Conservation (phyloP, 106 monocot genomes). For the Platanthera guangdongensis region DNA sequence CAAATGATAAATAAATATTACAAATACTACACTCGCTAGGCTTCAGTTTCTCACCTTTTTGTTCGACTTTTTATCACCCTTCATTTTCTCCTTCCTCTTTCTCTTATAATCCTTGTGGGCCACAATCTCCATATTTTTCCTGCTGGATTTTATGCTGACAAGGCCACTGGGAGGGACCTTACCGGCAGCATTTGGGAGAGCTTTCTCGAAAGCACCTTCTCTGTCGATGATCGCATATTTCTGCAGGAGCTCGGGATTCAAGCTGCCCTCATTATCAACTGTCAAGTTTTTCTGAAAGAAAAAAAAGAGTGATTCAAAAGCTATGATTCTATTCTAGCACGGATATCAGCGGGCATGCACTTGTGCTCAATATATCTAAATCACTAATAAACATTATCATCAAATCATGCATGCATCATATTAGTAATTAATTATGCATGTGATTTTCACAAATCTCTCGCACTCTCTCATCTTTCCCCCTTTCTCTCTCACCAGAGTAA, state of each 20-base stretch:
- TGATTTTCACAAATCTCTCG: too few species aligned
- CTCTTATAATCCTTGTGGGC: constrained; percentile 9
- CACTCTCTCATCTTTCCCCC: too few species aligned
- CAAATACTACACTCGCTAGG: background rate
- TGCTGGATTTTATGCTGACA: constrained; percentile 65
- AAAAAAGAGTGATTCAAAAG: background rate
- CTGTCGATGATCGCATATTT: constrained; percentile 50
- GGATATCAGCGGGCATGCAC: too few species aligned
- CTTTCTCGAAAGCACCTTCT: constrained; percentile 48
- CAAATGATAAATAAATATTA: background rate
- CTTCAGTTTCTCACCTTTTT: constrained; percentile 38
- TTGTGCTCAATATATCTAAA: too few species aligned
- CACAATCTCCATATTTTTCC: constrained; percentile 16
- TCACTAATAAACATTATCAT: too few species aligned
- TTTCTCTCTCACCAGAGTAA: too few species aligned
- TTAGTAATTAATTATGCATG: background rate
- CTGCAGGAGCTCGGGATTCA: constrained; percentile 40
- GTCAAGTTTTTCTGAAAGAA: constrained; percentile 51
- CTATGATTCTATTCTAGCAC: background rate
- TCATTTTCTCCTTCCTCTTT: constrained; percentile 28
- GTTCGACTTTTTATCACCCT: constrained; percentile 15
- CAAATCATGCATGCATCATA: too few species aligned
- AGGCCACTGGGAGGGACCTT: constrained; percentile 62
- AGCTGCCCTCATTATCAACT: constrained; percentile 20
- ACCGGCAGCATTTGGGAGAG: constrained; percentile 34